Evolutionary conservation across 2,329 filamentous ascomycete species (phyloP).

Genomic region (Colletotrichum tropicale): DNA sequence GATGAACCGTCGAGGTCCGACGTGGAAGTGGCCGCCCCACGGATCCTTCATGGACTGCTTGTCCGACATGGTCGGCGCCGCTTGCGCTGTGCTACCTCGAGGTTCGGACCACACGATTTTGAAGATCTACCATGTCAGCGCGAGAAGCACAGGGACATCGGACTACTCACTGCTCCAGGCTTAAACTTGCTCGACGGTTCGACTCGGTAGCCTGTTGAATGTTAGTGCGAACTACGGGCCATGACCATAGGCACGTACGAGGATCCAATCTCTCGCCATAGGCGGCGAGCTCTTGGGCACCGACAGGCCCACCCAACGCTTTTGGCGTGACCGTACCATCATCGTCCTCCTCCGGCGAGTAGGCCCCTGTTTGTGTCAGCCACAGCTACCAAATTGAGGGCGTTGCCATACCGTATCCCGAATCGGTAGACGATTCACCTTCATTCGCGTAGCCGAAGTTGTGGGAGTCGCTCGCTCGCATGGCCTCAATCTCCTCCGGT

Average conservation of each 20-base stretch:
- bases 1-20: conserved; percentile 60
- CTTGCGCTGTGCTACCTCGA: conserved; percentile 37
- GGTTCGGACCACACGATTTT: conserved; percentile 62
- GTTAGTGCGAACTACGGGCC: background rate
- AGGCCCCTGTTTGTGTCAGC: background rate
- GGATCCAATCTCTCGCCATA: conserved; percentile 32
- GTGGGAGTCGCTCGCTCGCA: background rate
- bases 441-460: background rate
- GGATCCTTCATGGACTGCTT: conserved; percentile 36
- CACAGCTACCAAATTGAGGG: background rate
- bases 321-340: conserved; percentile 25
- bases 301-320: background rate
- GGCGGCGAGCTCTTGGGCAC: conserved; percentile 10
- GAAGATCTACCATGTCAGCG: conserved; percentile 47
- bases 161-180: conserved; percentile 42
- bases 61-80: conserved; percentile 27
- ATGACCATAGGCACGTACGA: conserved; percentile 30
- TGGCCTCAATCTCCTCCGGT: background rate
- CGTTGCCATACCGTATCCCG: conserved; percentile 9
- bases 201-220: conserved; percentile 41
- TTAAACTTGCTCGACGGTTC: conserved; percentile 42
- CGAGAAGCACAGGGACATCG: background rate
- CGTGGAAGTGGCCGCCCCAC: conserved; percentile 45
- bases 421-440: conserved; percentile 3
- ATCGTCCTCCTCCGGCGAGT: conserved; percentile 28